Percentiles rank a stretch among this genome's conserved stretches.
phyloP scores from a whole-genome alignment of 805 yeast species.

The Pichia insulana region DNA sequence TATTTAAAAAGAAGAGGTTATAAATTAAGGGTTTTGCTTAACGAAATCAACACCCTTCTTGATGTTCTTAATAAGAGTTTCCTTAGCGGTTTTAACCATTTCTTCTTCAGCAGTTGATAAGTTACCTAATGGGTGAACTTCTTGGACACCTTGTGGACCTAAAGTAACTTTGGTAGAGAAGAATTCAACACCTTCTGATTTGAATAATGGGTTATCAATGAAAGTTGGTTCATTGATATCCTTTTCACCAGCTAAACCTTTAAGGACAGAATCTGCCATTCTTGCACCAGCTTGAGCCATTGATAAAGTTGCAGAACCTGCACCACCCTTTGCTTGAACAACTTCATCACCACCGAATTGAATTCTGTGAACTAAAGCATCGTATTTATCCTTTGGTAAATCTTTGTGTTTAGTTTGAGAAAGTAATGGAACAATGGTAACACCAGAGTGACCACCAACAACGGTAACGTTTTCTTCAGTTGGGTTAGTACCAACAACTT shows the following conservation, averaged over 20 bases:
- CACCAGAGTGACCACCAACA: constrained; percentile 97
- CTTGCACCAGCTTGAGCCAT: constrained; percentile 84
- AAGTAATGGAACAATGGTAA: constrained; percentile 88
- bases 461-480: constrained; percentile 70
- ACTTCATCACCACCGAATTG: constrained; percentile 92
- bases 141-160: constrained; percentile 83
- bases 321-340: constrained; percentile 76
- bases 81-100: constrained; percentile 75
- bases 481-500: constrained; percentile 66
- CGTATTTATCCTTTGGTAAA: constrained; percentile 55
- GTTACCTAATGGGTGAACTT: constrained; percentile 70
- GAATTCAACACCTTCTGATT: constrained; percentile 88
- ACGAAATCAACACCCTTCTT: constrained; percentile 89
- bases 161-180: constrained; percentile 92
- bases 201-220: constrained; percentile 71
- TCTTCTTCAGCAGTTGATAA: constrained; percentile 74
- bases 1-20: not conserved
- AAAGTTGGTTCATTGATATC: constrained; percentile 45
- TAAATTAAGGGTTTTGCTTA: constrained; percentile 50
- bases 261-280: constrained; percentile 59
- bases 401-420: constrained; percentile 70
- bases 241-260: constrained; percentile 40
- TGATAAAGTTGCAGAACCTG: constrained; percentile 77
- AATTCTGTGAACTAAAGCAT: constrained; percentile 73
- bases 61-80: constrained; percentile 84